Conservation (phyloP, 345 rosid species). For the Cochlearia excelsa region DNA sequence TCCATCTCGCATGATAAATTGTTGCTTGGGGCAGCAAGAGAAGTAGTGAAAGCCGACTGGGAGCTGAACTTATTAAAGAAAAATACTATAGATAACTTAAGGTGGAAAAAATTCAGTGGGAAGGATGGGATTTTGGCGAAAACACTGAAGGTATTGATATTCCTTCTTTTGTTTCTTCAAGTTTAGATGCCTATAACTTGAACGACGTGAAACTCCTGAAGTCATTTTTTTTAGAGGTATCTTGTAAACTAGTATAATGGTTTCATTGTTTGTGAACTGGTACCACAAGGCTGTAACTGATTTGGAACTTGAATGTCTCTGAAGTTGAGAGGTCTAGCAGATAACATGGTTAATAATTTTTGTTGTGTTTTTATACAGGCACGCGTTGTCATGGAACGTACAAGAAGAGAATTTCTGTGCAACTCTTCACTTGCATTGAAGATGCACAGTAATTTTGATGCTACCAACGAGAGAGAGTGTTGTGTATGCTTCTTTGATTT, state of each 20-base stretch:
- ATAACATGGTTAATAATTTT: slow-evolving; percentile 20
- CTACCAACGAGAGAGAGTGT: slow-evolving; percentile 89
- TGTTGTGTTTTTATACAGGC: slow-evolving; percentile 42
- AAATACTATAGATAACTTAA: slow-evolving; percentile 63
- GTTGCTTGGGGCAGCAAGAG: slow-evolving; percentile 99
- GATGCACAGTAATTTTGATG: slow-evolving; percentile 90
- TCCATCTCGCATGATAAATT: slow-evolving; percentile 96
- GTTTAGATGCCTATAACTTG: slow-evolving; percentile 10
- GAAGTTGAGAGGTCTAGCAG: slow-evolving; percentile 6
- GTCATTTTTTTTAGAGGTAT: slow-evolving; percentile 9
- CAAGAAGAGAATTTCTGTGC: slow-evolving; percentile 61
- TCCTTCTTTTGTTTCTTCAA: slow-evolving; percentile 23
- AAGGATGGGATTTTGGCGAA: slow-evolving; percentile 76
- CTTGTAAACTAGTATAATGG: slow-evolving; percentile 5
- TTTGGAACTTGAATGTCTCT: slow-evolving; percentile 3
- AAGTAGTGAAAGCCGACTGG: slow-evolving; percentile 96
- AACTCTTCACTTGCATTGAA: slow-evolving; percentile 60
- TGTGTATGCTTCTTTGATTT: slow-evolving; percentile 82
- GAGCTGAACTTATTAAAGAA: slow-evolving; percentile 85
- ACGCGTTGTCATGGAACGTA: slow-evolving; percentile 76
- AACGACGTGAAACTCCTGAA: background rate
- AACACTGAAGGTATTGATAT: slow-evolving; percentile 72
- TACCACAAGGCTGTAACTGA: slow-evolving; percentile 8
- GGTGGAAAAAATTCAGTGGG: slow-evolving; percentile 85
- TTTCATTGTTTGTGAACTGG: background rate